phyloP scores from a whole-genome alignment of 2,329 filamentous ascomycete genomes.

The Apiospora arundinis region DNA sequence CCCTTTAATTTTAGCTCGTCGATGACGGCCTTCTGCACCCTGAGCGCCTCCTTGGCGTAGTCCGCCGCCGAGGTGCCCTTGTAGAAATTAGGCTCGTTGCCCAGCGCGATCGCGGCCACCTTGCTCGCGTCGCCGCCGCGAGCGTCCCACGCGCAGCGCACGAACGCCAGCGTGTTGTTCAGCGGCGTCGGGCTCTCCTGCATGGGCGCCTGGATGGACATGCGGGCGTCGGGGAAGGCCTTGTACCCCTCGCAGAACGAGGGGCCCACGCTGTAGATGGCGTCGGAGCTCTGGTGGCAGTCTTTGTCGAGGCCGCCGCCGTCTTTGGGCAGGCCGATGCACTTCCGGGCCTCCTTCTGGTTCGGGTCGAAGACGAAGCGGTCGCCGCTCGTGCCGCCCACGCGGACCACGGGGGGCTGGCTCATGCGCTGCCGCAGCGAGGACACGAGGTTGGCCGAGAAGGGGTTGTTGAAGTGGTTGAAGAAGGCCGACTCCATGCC shows the following conservation, averaged over 20 bases:
- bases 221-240: constrained; percentile 22
- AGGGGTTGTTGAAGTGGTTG: constrained; percentile 24
- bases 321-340: neutral
- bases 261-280: constrained; percentile 20
- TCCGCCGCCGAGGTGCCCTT: constrained; percentile 13
- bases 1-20: constrained; percentile 20
- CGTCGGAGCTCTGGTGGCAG: constrained; percentile 22
- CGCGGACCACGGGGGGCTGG: constrained; percentile 19
- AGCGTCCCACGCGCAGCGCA: constrained; percentile 14
- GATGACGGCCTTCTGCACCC: constrained; percentile 21
- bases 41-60: constrained; percentile 22
- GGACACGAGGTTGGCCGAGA: constrained; percentile 25
- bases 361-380: constrained; percentile 20
- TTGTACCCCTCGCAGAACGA: constrained; percentile 24
- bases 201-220: constrained; percentile 23
- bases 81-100: constrained; percentile 26
- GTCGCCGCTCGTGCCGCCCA: constrained; percentile 27
- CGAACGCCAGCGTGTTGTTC: constrained; percentile 24
- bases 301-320: neutral
- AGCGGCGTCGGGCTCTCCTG: constrained; percentile 19
- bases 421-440: constrained; percentile 23
- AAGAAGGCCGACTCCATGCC: constrained; percentile 26
- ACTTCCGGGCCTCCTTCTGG: constrained; percentile 21
- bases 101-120: constrained; percentile 23
- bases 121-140: constrained; percentile 18